These are phyloP conservation scores for Passiflora organensis DNA, from an alignment of 345 rosid genomes.

Conservation along the genomic window DNA sequence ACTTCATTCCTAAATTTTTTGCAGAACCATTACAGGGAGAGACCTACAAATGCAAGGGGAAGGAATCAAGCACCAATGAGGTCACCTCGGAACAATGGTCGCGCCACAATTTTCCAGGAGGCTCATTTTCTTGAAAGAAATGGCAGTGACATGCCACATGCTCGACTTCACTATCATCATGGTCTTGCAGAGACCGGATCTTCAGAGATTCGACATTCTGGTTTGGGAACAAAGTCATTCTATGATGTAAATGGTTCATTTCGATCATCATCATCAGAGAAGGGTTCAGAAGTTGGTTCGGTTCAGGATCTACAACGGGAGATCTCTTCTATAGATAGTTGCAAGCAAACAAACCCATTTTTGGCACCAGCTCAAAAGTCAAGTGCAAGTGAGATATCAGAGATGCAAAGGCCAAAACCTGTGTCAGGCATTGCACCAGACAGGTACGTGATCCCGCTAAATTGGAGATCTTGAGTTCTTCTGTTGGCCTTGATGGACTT, in stretches of 20 bases:
- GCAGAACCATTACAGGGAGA: constrained; percentile 79
- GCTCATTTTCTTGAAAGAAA: constrained; percentile 39
- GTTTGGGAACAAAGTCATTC: constrained; percentile 30
- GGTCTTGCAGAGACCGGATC: constrained; percentile 35
- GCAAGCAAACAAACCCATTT: constrained; percentile 21
- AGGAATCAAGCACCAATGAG: constrained; percentile 44
- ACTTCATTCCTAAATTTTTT: constrained; percentile 22
- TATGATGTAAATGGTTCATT: constrained; percentile 42
- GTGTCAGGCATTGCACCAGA: constrained; percentile 32
- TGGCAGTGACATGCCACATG: constrained; percentile 30
- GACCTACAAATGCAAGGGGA: constrained; percentile 40
- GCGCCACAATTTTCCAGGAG: constrained; percentile 30
- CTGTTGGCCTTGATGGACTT: not conserved
- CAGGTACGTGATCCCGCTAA: constrained; percentile 35
- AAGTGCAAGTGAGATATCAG: constrained; percentile 16
- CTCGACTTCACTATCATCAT: constrained; percentile 25
- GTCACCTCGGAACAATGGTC: constrained; percentile 59
- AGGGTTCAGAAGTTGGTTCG: constrained; percentile 40
- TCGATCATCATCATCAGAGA: constrained; percentile 32
- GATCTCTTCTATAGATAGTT: constrained; percentile 26
- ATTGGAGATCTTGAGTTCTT: not conserved
- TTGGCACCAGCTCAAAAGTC: constrained; percentile 21
- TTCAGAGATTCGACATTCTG: constrained; percentile 35
- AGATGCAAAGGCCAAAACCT: constrained; percentile 33
- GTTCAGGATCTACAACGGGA: constrained; percentile 24